Base-by-base conservation (phyloP, 129 eudicot species). In the Dittrichia graveolens region DNA sequence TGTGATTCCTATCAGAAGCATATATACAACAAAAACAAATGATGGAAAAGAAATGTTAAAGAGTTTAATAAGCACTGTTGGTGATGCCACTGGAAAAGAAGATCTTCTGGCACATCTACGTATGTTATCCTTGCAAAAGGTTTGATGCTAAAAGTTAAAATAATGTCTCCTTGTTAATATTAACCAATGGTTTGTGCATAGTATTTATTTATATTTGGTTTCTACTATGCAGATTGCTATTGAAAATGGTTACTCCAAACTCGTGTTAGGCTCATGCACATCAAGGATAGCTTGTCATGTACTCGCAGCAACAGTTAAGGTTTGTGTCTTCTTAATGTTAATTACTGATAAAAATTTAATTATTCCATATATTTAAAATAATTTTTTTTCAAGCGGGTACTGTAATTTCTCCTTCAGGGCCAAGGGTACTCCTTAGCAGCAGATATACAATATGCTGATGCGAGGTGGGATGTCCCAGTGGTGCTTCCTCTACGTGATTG, bases 391-490 rank as follows among this genome's bases (percentile, higher is more conserved):
- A 24, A 24, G 31, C 31, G 31, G 31, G 31, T 24, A 24, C 31
- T 24, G n/a, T n/a, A 24, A 24, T 24, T 24, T 24, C 31, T 24
- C 31, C 31, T 24, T 19, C 82, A 95, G 99, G 99, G 99, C 35
- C 89, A 83, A 65, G 99, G 99, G 75, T 95, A 86, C 92, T 95
- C 99, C n/a, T 86, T 95, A 82, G 94, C 99, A 46, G 99, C 97
- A 77, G 99, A 95, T 81, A 95, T 95, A 52, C 99, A 95, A 74
- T 91, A 85, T 83, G 99, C 85, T 60, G 99, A 95, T 91, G 91
- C 99, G 67, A 88, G 99, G 82, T 88, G 91, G 97, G 84, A 83
- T 52, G 77, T 86, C 66, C 99, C 96, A 1, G 96, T 86, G 67
- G 85, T 88, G 61, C 97, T 90, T 81, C 99, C 99, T 9, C 78